Base-by-base conservation (phyloP, 192 early-diverging fungal species). In the Chytriomyces hyalinus region DNA sequence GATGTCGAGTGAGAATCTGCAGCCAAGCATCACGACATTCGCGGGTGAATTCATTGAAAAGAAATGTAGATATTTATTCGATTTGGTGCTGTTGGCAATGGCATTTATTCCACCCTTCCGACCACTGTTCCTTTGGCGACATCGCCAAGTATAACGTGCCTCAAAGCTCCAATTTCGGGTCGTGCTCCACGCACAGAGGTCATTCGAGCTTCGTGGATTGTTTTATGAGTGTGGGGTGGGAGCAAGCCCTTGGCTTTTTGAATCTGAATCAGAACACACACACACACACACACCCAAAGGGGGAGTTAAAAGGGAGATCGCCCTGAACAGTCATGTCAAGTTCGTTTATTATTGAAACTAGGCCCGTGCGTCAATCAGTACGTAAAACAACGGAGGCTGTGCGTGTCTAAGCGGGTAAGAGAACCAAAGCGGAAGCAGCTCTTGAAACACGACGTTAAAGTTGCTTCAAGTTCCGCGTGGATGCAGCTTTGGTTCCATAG, bases 141-240 rank as follows among this genome's bases (percentile, higher is more conserved):
- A 59, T 70, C 49, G 7, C 49, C 46, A 13, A 70, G 53, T 53
- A 70, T 70, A 10, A n/a, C 24, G 5, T 50, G 68, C 13, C 68
- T 13, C 9, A 46, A 24, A 8, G 9, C 36, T 11, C 13, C 66
- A 67, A 67, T 67, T 7, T 49, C 13, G 24, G 44, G 7, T 0
- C 36, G 66, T 7, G 66, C 47, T 11, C 48, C 48, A 11, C 45
- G 24, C 7, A 46, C 24, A 22, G 66, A 67, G 10, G 66, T 46
- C 28, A 67, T 11, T 13, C 66, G 66, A 17, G 8, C 7, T 7
- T 9, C 13, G 15, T n/a, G 24, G 13, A 67, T 47, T 11, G 66
- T 67, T 10, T 9, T 46, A 46, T 67, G 66, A 11, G 66, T 46
- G 66, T 67, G 66, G 48, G 66, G 10, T 11, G 48, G 36, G 10